Conservation (phyloP, 129 eudicot genomes). For the carrot (Daucus carota) region DH1_v3.0 NC_030383.2:48932501-48933000, state of each 20-base stretch:
- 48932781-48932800: conserved; percentile 65
- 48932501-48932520: not conserved
- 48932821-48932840: conserved; percentile 47
- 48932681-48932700: conserved; percentile 68
- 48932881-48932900: too few species aligned
- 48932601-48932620: conserved; percentile 64
- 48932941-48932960: too few species aligned
- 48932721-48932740: conserved; percentile 58
- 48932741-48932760: conserved; percentile 60
- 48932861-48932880: too few species aligned
- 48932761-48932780: conserved; percentile 86
- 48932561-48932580: conserved; percentile 39
- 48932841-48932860: conserved; percentile 19
- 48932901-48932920: too few species aligned
- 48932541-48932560: conserved; percentile 56
- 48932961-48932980: too few species aligned
- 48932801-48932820: conserved; percentile 57
- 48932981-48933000: too few species aligned
- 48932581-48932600: conserved; percentile 53
- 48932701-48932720: conserved; percentile 62
- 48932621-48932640: conserved; percentile 52
- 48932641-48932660: conserved; percentile 70
- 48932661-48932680: conserved; percentile 79
- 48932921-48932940: too few species aligned
- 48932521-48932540: conserved; percentile 68